Evolutionary conservation across 1,284 basidiomycete genomes (phyloP).

Genomic region (Fomitopsis betulina): DNA sequence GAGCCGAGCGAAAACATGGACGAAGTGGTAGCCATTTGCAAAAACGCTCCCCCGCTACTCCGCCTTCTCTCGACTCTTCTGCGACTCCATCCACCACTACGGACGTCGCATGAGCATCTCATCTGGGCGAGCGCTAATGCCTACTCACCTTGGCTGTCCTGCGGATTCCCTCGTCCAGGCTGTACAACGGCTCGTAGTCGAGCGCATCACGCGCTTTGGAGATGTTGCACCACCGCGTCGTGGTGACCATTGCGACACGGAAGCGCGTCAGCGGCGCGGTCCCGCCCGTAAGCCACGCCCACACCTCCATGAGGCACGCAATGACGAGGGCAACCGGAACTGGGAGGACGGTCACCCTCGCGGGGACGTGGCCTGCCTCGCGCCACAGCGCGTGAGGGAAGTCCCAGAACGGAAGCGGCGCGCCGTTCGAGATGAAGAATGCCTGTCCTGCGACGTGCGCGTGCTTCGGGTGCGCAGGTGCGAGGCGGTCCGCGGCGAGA

Average conservation of each 20-base stretch:
- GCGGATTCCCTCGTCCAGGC: slow-evolving; percentile 4
- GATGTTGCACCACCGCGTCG: slow-evolving; percentile 9
- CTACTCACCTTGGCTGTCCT: slow-evolving; percentile 2
- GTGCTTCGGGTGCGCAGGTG: slow-evolving; percentile 13
- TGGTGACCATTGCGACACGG: slow-evolving; percentile 2
- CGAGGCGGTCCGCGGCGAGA: slow-evolving; percentile 52
- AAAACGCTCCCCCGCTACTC: neutral
- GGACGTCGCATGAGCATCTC: neutral
- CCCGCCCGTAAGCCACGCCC: slow-evolving; percentile 1
- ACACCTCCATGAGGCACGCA: slow-evolving; percentile 3
- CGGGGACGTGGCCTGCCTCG: slow-evolving; percentile 7
- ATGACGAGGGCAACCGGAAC: slow-evolving; percentile 1
- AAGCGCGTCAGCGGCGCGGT: slow-evolving; percentile 2
- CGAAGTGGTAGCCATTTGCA: neutral
- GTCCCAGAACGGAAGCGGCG: slow-evolving; percentile 58
- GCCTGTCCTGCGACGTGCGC: slow-evolving; percentile 48
- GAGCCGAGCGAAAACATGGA: neutral
- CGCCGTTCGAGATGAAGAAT: slow-evolving; percentile 67
- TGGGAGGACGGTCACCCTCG: slow-evolving; percentile 7
- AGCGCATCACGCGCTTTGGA: slow-evolving; percentile 5
- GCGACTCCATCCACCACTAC: slow-evolving; percentile 6
- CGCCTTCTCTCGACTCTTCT: slow-evolving; percentile 1
- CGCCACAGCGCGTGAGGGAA: slow-evolving; percentile 11
- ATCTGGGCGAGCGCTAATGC: neutral
- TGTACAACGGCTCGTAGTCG: slow-evolving; percentile 2